Evolutionary conservation across 2,329 filamentous ascomycete species (phyloP), one percentile per base, ranked within the genome.

Genomic region (Colletotrichum orbiculare): DNA sequence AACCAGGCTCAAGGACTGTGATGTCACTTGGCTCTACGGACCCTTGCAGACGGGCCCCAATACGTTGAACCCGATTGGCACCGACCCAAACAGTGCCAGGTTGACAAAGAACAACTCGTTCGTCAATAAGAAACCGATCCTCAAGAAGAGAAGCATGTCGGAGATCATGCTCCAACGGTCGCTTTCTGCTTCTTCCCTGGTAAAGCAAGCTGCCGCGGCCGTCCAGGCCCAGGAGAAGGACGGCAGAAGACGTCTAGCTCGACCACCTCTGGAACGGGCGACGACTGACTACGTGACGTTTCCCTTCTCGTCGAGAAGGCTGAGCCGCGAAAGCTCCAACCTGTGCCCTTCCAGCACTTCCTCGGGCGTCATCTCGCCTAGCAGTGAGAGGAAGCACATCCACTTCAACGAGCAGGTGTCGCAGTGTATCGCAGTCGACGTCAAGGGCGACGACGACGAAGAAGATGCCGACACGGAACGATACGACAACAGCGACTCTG

Each of bases 11-110:
- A 99, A 98, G 76, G 96, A 98, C 72, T 96, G 92, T 76, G 95
- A 99, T 77, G 94, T 97, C 38, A 97, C 95, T 49, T 99, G 95
- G 96, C 83, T 99, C 1, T 99, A 98, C 73, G 96, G 96, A 0
- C 96, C 96, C 11, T 79, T 97, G 53, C 95, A 97, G 75, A 91
- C 90, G 1, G 90, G 90, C 25, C 82, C 83, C 4, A 86, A 83
- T 59, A 86, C 83, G 34, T 75, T 87, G 11, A 82, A 87, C 62
- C 66, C 82, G 71, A 73, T 81, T 6, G 77, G 79, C 56, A 79
- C 77, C 74, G 33, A 74, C 68, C 68, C 74, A 11, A 70, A 65
- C 33, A 84, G 81, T 67, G 75, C 78, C 4, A 75, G 78, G 13
- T 64, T 87, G 13, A 86, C 84, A 35, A 84, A 86, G 70, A 81